Evolutionary conservation across 2,329 filamentous ascomycete species (phyloP), one percentile per base, ranked within the genome.

Genomic region (Rutstroemia sp.): DNA sequence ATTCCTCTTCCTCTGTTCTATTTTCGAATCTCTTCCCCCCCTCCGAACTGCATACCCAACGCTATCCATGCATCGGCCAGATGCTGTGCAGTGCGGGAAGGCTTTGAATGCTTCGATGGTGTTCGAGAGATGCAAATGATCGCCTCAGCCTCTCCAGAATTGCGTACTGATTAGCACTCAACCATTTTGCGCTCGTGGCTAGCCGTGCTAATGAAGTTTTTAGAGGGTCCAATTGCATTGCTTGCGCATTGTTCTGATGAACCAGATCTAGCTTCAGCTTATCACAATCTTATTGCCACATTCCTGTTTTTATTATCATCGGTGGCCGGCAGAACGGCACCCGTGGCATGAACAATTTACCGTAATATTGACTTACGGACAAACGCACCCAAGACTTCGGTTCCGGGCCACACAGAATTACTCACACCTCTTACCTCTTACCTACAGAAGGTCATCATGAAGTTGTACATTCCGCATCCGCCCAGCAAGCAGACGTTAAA

Each of bases 1-100:
- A 49, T 44, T 19, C 27, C n/a, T 34, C 47, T n/a, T 49, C 18
- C 41, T 47, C 23, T 34, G 8, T 44, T 23, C 30, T 34, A 10
- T 34, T 27, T 27, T 16, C 9, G 19, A 47, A 23, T 60, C 55
- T 49, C 41, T 49, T 44, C 23, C 27, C 19, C 49, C 21, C 34
- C 49, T 50, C 42, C 25, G 34, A 19, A 49, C 42, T 38, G 50
- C 57, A 54, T 45, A 44, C 48, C 42, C 27, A 39, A 25, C 18
- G 47, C 42, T 39, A 54, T 48, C 52, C 51, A 60, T 62, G 62
- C 61, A 65, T 62, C 54, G 57, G 39, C 57, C 64, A 41, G 44
- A 44, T 49, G 46, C 58, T 58, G 62, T 61, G 50, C 63, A 60
- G 62, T 63, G 62, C 62, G 55, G 49, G 54, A 55, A 46, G 58